Evolutionary conservation across 73 alveolate genomes (phyloP), one percentile per base, ranked within the genome.

Genomic region (Paramecium sexaurelia): DNA sequence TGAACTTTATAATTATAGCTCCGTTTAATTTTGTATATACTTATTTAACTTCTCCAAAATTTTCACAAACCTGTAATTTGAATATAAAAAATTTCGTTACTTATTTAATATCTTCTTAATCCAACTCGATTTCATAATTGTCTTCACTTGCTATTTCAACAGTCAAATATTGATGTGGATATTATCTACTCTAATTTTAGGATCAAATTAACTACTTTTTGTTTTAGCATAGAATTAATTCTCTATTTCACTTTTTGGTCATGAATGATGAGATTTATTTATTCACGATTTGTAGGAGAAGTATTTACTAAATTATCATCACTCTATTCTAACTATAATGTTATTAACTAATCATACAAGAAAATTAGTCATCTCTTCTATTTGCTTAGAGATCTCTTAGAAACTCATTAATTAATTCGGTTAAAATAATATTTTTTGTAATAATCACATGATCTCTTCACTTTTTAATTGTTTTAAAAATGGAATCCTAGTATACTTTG

Each of bases 391-490:
- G 55, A 71, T 19, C 57, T 71, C 86, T 71, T 71, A 36, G 57
- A 71, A 71, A 71, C 86, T 71, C 86, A 71, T 71, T 71, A 71
- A 35, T 71, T 33, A 71, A 71, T 71, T 71, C 86, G 86, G 86
- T 71, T 71, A 71, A 71, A 71, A 71, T 71, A 71, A 71, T 71
- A 57, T 61, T 11, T 61, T 61, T 61, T 61, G 83, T 61, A 61
- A 26, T 51, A 51, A 26, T 61, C 83, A 61, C 26, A 61, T 61
- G 47, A 61, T 61, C 83, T 61, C 83, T 7, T 61, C 83, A 61
- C 83, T 61, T 32, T 61, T 61, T 61, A 61, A 61, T 61, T 61
- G 43, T 13, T 61, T 61, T 32, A 61, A 61, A 61, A 61, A 61
- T 26, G 83, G 83, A 32, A 61, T 61, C 83, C 17, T 61, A 61